Base-by-base conservation (phyloP, 2,329 filamentous ascomycete genomes). In the Pseudopithomyces maydicus region DNA sequence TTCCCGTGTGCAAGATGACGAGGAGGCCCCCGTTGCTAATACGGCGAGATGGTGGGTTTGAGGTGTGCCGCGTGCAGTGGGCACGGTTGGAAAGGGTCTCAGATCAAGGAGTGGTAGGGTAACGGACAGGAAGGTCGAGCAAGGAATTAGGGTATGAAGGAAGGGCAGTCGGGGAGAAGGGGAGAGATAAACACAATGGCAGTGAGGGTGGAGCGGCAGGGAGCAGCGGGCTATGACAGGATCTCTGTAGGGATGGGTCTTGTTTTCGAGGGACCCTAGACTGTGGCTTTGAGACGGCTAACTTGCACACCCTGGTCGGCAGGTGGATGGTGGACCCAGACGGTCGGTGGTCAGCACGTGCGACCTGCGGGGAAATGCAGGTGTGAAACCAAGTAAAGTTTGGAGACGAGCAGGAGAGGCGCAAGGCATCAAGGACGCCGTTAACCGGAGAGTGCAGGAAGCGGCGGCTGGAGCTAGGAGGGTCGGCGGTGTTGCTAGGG, bases 321-420 rank as follows among this genome's bases (percentile, higher is more conserved):
- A 62, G 66, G 69, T 64, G 57, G 63, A 53, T 33, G 64, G 62
- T 10, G 8, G 58, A 62, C 67, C 70, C 65, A 58, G 63, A 50
- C 57, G 62, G 55, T 64, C 66, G 62, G 68, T 63, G 58, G 66
- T 66, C 69, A 10, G 73, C 70, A 71, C 62, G 65, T 71, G 73
- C 69, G 70, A 67, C 68, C 68, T 73, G 70, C 64, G 66, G 73
- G 71, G 73, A 49, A 73, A 66, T 68, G 56, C 56, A 58, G 56
- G 56, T 55, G 72, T 76, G 74, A 74, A 72, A 74, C 61, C 46
- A 36, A 51, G 65, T 56, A 63, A 63, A 65, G 62, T 58, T 63
- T 65, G 61, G 58, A 63, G 60, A 61, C 64, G 63, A 61, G 62
- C 63, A 38, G n/a, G 52, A 42, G 64, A 59, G 55, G 61, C 57